Base-by-base conservation (phyloP, 176 grass and related monocot species). In the Oryza brachyantha region DNA sequence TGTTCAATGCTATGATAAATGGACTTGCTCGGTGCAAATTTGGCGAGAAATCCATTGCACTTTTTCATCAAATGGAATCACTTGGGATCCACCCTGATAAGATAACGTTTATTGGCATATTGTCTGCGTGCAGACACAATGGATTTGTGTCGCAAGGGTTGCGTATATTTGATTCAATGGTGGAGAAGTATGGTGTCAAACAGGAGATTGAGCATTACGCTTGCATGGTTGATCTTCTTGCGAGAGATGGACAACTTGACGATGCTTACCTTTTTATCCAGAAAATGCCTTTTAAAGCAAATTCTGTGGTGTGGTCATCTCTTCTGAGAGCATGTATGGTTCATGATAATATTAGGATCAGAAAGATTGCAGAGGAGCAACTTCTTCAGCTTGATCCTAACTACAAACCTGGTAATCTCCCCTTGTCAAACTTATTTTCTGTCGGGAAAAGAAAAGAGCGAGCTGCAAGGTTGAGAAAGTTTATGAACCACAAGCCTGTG, bases 211-310 rank as follows among this genome's bases (percentile, higher is more conserved):
- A 78, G 50, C 91, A 93, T 68, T 81, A 84, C 12, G 75, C 71
- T 42, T 93, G 85, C 72, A 88, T 93, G 70, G 79, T 42, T 61
- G 91, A 88, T 64, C 76, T 93, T 31, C 88, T 93, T 46, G 85
- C 85, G 32, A 84, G 88, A 77, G 88, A 68, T 74, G 91, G 91
- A 36, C 74, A 5, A 3, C 45, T 88, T 68, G 73, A 70, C 1
- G 61, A 88, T 50, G 91, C 91, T 37, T 88, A 72, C 60, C 54
- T 13, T 25, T 93, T 83, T 57, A 86, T 93, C 42, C 70, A 83
- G 35, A 77, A 72, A 25, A 88, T 90, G 85, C 82, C 85, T 29
- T 83, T 77, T 32, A 52, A 84, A 76, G 74, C 88, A 83, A 80
- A 84, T 37, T 68, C 2, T 68, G 76, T 84, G 40, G 64, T 85